Percentiles rank a stretch among this genome's conserved stretches.
phyloP scores from a whole-genome alignment of 2,329 filamentous ascomycete genomes.

The Fusarium kyushuense region DNA sequence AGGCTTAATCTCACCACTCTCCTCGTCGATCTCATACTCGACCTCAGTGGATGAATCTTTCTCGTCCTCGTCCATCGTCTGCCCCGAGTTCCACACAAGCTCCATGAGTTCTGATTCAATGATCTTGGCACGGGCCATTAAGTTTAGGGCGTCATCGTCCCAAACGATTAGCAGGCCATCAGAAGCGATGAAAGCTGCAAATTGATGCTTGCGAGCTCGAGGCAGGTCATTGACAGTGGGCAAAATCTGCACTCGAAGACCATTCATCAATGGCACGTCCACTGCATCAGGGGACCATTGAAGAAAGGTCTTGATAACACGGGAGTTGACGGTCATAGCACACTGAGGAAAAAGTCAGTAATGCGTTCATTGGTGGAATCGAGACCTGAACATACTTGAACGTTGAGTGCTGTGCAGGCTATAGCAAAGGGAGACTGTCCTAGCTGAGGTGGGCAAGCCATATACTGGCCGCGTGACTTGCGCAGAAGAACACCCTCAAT shows the following conservation, averaged over 20 bases:
- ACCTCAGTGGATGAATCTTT: constrained; percentile 61
- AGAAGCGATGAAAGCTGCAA: constrained; percentile 80
- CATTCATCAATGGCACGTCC: constrained; percentile 81
- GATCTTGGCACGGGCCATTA: constrained; percentile 75
- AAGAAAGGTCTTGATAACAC: constrained; percentile 82
- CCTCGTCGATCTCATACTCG: constrained; percentile 74
- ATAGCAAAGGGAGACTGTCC: constrained; percentile 71
- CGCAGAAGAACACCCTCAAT: constrained; percentile 79
- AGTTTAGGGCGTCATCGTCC: constrained; percentile 82
- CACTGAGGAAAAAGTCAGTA: constrained; percentile 60
- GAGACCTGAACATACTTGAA: constrained; percentile 65
- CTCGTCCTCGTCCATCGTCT: constrained; percentile 65
- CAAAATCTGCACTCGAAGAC: constrained; percentile 80
- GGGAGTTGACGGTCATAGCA: constrained; percentile 84
- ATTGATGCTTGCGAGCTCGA: constrained; percentile 80
- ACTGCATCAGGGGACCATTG: constrained; percentile 78
- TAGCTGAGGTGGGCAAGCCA: constrained; percentile 77
- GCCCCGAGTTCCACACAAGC: constrained; percentile 76
- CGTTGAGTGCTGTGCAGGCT: constrained; percentile 76
- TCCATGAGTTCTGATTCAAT: constrained; percentile 84
- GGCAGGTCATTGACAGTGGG: constrained; percentile 78
- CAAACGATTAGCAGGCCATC: constrained; percentile 81
- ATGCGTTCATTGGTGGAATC: not conserved
- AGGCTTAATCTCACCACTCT: constrained; percentile 74
- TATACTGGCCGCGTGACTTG: constrained; percentile 75